These are phyloP conservation scores for Pilaira anomala DNA, from an alignment of 192 early-diverging fungal genomes.

Conservation along the genomic window DNA sequence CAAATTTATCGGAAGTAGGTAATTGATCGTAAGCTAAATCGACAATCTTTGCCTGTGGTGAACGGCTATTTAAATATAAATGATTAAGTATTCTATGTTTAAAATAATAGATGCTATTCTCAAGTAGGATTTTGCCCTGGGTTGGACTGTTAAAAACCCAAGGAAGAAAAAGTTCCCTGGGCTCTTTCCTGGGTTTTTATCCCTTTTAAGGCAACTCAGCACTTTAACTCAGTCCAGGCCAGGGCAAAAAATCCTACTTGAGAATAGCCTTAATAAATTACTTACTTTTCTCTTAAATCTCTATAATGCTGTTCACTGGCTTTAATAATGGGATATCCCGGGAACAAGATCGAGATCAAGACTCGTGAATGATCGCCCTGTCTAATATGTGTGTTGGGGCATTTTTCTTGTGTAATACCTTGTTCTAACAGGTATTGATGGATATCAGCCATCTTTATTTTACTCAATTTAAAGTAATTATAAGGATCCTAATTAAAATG, in stretches of 20 bases:
- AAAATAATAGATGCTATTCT: no score
- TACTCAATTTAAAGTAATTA: slow-evolving; percentile 13
- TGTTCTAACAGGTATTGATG: slow-evolving; percentile 14
- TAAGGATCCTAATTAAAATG: not conserved
- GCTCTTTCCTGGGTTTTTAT: no score
- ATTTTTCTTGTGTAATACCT: not conserved
- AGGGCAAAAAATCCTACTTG: no score
- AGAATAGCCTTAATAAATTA: not conserved
- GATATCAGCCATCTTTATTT: slow-evolving; percentile 2
- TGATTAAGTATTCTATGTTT: not conserved
- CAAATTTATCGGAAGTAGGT: slow-evolving; percentile 8
- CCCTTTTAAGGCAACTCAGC: no score
- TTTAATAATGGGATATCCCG: slow-evolving; percentile 16
- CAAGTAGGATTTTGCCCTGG: no score
- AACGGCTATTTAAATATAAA: not conserved
- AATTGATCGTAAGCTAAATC: slow-evolving; percentile 13
- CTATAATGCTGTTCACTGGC: slow-evolving; percentile 13
- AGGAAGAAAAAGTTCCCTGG: no score
- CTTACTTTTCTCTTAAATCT: slow-evolving; percentile 2
- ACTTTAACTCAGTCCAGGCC: no score
- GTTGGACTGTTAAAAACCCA: no score
- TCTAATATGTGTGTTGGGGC: not conserved
- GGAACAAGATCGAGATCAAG: slow-evolving; percentile 15
- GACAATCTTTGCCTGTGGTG: not conserved
- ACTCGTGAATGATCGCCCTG: slow-evolving; percentile 3